Evolutionary conservation across 225 moss, liverwort and hornwort species (phyloP).

Genomic region (Asterella californica): DNA sequence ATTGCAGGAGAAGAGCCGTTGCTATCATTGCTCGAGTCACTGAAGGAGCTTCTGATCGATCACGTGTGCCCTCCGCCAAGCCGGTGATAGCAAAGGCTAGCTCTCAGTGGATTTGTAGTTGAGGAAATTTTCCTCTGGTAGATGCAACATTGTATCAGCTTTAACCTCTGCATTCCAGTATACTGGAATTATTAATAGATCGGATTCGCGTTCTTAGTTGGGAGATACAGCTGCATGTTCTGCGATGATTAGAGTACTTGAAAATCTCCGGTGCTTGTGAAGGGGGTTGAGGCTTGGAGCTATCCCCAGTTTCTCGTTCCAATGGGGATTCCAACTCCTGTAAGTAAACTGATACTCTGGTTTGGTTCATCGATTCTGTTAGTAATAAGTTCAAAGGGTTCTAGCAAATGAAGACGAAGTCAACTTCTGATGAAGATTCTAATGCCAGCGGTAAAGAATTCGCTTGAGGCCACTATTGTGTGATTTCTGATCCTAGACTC

Average conservation of each 20-base stretch:
- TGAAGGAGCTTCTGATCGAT: neutral
- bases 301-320: neutral
- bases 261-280: neutral
- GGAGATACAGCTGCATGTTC: neutral
- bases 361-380: neutral
- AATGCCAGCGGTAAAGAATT: neutral
- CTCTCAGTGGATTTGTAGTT: neutral
- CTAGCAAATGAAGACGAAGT: neutral
- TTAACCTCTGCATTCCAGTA: neutral
- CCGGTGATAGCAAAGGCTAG: neutral
- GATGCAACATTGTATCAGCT: neutral
- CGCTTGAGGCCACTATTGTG: neutral
- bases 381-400: neutral
- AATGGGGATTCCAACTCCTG: conserved; percentile 4
- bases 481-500: neutral
- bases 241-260: neutral
- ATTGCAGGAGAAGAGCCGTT: neutral
- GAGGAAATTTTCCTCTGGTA: neutral
- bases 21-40: neutral
- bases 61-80: neutral
- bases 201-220: neutral
- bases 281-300: neutral
- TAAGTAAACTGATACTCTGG: neutral
- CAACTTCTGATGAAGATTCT: neutral
- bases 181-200: neutral